Evolutionary conservation across 2,329 filamentous ascomycete species (phyloP), one percentile per base, ranked within the genome.

Genomic region (Alternaria triticina): DNA sequence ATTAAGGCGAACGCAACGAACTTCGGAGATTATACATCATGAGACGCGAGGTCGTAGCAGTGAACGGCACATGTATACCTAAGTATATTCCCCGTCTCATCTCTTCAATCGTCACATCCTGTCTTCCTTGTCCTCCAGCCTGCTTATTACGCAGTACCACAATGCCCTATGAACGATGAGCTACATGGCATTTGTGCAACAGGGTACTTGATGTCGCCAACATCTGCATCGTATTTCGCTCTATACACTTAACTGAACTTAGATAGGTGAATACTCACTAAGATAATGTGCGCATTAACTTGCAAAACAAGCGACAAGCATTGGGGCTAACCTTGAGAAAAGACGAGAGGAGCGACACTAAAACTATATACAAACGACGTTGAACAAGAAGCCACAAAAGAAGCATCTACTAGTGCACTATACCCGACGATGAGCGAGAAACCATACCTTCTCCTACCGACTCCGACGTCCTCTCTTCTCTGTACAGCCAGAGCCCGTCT

Each of bases 31-130:
- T 36, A n/a, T 36, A 1, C 15, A 36, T 36, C 3, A 5, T 36
- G 2, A 36, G 1, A 36, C 4, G 2, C 0, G 33, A 36, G 0
- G 2, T 36, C 3, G 33, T n/a, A 36, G 33, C 33, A 1, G 33
- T 36, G 2, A n/a, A 36, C 33, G 33, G 33, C 33, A 36, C 15
- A n/a, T 36, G 4, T 3, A 3, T 36, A 5, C 2, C 33, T 5
- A 36, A 5, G 33, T 36, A 3, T n/a, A 36, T 36, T n/a, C 1
- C 1, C 2, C 33, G 13, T 36, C 33, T 36, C 33, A 1, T 0
- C 33, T 36, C 33, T 1, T 36, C 33, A 5, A 36, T 3, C 2
- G 1, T 36, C 33, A 36, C 33, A 36, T 3, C 0, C 15, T n/a
- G 2, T 36, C 33, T 36, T 36, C 33, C 1, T 36, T 36, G 33